Evolutionary conservation across 2,329 filamentous ascomycete genomes (phyloP).

Genomic region (Aureobasidium uvarum): DNA sequence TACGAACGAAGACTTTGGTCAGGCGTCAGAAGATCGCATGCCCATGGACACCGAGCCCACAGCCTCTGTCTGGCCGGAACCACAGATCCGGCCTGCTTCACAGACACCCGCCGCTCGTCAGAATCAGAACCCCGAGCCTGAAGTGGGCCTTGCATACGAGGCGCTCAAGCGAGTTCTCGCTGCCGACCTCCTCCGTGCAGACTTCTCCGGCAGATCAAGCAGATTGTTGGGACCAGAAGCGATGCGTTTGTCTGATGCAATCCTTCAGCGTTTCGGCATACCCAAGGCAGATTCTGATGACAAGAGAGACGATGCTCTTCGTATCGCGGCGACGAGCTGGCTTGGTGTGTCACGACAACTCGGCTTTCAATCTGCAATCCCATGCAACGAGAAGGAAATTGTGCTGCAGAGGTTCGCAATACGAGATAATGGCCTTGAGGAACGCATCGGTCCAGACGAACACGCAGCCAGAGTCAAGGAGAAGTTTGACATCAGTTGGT

Average conservation of each 20-base stretch:
- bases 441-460: slow-evolving; percentile 36
- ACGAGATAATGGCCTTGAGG: slow-evolving; percentile 32
- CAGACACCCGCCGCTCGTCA: slow-evolving; percentile 5
- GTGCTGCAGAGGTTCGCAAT: slow-evolving; percentile 42
- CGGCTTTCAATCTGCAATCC: slow-evolving; percentile 40
- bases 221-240: slow-evolving; percentile 49
- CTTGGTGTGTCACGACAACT: slow-evolving; percentile 39
- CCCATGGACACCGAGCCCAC: slow-evolving; percentile 26
- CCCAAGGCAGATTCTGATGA: slow-evolving; percentile 39
- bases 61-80: not conserved
- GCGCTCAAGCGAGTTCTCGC: slow-evolving; percentile 48
- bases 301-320: slow-evolving; percentile 39
- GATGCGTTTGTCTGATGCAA: slow-evolving; percentile 46
- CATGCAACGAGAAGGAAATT: slow-evolving; percentile 40
- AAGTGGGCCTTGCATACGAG: slow-evolving; percentile 40
- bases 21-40: slow-evolving; percentile 29
- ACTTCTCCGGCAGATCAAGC: slow-evolving; percentile 41
- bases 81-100: not conserved
- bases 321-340: slow-evolving; percentile 46
- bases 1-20: slow-evolving; percentile 51
- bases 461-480: slow-evolving; percentile 41
- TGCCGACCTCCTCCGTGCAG: slow-evolving; percentile 49
- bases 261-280: slow-evolving; percentile 43
- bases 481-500: slow-evolving; percentile 48
- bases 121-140: slow-evolving; percentile 1